Conservation (phyloP, 257 asterid genomes). For the Leptodermis oblonga region DNA sequence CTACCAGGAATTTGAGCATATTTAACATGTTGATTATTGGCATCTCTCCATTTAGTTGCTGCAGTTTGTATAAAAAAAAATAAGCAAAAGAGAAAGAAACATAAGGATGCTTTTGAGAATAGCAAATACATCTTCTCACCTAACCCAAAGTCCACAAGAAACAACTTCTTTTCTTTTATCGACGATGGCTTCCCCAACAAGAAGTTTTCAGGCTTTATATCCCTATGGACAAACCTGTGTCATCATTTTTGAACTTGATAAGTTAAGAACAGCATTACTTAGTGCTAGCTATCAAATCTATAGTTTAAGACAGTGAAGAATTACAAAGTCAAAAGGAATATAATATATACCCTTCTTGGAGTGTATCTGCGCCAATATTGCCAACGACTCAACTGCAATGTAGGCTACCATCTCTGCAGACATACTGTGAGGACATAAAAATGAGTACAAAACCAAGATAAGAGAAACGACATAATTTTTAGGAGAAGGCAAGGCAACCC, state of each 20-base stretch:
- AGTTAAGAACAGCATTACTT: too few relatives aligned
- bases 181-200: slow-evolving; percentile 40
- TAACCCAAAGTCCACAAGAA: too few relatives aligned
- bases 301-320: too few relatives aligned
- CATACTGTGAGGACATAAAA: slow-evolving; percentile 39
- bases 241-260: too few relatives aligned
- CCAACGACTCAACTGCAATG: slow-evolving; percentile 68
- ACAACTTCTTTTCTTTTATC: too few relatives aligned
- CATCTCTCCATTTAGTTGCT: slow-evolving; percentile 41
- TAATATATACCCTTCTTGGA: slow-evolving; percentile 74
- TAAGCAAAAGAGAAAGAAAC: background rate
- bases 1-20: slow-evolving; percentile 41
- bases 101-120: background rate
- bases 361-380: slow-evolving; percentile 69
- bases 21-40: slow-evolving; percentile 31
- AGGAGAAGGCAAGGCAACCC: too few relatives aligned
- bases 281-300: too few relatives aligned
- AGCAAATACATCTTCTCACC: slow-evolving; percentile 20
- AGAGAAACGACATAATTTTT: too few relatives aligned
- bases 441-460: background rate
- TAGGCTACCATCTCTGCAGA: slow-evolving; percentile 76
- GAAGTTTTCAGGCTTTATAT: slow-evolving; percentile 45
- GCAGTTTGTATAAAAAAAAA: slow-evolving; percentile 11
- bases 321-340: too few relatives aligned
- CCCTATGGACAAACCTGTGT: slow-evolving; percentile 46